Percentiles rank a stretch among this genome's conserved stretches.
Conservation (phyloP, 257 asterid species). For the Solanum pimpinellifolium region DNA sequence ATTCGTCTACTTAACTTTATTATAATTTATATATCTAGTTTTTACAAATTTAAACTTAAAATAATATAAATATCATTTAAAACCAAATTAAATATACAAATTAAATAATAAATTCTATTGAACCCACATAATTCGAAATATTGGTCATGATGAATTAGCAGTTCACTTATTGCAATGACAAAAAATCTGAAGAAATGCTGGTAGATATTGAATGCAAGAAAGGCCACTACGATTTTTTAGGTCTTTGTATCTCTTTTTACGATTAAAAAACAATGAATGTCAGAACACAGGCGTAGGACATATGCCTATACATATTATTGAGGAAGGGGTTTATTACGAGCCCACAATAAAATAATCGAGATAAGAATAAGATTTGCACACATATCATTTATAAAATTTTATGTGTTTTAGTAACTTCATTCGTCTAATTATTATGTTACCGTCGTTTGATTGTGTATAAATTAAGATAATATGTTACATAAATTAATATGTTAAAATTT, state of each 20-base stretch:
- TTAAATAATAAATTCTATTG: neutral
- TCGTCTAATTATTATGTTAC: too few relatives aligned
- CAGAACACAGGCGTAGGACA: neutral
- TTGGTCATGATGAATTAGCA: neutral
- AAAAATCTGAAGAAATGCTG: neutral
- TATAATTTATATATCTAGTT: too few relatives aligned
- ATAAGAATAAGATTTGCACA: neutral
- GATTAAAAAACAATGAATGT: neutral
- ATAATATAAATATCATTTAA: too few relatives aligned
- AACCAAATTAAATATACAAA: too few relatives aligned
- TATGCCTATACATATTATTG: neutral
- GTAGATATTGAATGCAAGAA: neutral
- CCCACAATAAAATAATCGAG: neutral
- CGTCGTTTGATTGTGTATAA: rapidly evolving
- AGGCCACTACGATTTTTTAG: neutral
- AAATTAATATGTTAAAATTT: too few relatives aligned
- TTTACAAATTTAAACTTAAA: too few relatives aligned
- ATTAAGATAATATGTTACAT: too few relatives aligned
- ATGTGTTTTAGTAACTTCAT: neutral
- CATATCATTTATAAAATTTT: rapidly evolving
- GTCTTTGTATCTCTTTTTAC: neutral
- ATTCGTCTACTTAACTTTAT: neutral
- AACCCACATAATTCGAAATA: neutral
- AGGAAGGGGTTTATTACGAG: neutral
- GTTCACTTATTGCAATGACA: neutral